Evolutionary conservation across 257 asterid species (phyloP), one percentile per base, ranked within the genome.

Genomic region (Primulina huaijiensis): DNA sequence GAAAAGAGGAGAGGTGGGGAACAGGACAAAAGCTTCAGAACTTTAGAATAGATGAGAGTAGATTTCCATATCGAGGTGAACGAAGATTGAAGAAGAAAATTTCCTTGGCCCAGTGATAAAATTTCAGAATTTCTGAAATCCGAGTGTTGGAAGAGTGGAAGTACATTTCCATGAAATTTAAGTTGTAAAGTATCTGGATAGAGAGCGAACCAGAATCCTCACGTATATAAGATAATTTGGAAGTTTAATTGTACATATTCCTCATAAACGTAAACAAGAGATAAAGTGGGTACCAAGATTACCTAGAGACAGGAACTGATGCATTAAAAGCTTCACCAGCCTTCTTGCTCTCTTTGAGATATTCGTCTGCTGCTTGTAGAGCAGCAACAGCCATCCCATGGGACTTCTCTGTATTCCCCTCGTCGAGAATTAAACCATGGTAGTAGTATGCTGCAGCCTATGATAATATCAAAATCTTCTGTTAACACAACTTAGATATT

Each of bases 351-450:
- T 91, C 97, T 82, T 91, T 94, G 50, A 94, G 97, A 79, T 84
- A 91, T 82, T 91, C 97, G 23, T 94, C 97, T 33, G 99, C 99
- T 60, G 99, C 99, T 84, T 90, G 95, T 78, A 94, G 77, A 69
- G 97, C 92, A 70, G 99, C 97, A 60, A 88, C 95, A 34, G 99
- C 97, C 96, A 89, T 89, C 77, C 97, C 97, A 73, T 91, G 99
- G 38, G 97, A 90, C 83, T 87, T 94, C 76, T 94, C 99, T 0
- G 96, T 89, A 69, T 89, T 94, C 35, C 99, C 97, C 83, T 94
- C 99, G 29, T 94, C 99, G 7, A 94, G 97, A 77, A 94, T 94
- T 75, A 94, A 87, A 68, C 99, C 99, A 50, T 94, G 99, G 75
- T 91, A 94, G 84, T 94, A 91, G 82, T 94, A 90, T 52, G 96